Percentiles rank a stretch among this genome's conserved stretches.
Conservation (phyloP, 495 filamentous ascomycete species). For the Acidiella bohemica region DNA sequence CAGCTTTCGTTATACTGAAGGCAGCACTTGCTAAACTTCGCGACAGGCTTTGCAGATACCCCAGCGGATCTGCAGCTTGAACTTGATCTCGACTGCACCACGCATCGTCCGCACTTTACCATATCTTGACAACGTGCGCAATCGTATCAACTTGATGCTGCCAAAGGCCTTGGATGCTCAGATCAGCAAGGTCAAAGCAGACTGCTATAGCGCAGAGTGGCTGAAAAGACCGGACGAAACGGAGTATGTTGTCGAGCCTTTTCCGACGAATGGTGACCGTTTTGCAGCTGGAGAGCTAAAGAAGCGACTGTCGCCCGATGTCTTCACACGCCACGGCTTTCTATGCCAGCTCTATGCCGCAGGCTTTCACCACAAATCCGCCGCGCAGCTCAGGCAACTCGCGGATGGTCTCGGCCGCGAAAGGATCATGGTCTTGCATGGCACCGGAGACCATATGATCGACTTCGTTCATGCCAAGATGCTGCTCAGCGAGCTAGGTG, state of each 20-base stretch:
- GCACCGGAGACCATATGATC: constrained; percentile 62
- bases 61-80: constrained; percentile 47
- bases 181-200: constrained; percentile 39
- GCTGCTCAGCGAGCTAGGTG: constrained; percentile 31
- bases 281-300: constrained; percentile 62
- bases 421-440: constrained; percentile 62
- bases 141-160: constrained; percentile 50
- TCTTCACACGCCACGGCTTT: constrained; percentile 53
- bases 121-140: constrained; percentile 51
- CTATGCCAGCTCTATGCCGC: constrained; percentile 65
- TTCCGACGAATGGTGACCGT: constrained; percentile 62
- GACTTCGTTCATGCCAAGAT: constrained; percentile 40
- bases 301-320: constrained; percentile 43
- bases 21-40: too few species aligned
- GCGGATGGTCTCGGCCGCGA: constrained; percentile 54
- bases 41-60: constrained; percentile 46
- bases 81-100: constrained; percentile 60
- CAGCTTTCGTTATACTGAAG: not conserved
- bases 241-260: constrained; percentile 33
- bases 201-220: constrained; percentile 48
- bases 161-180: constrained; percentile 52
- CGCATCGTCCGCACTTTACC: constrained; percentile 48
- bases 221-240: constrained; percentile 48
- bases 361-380: constrained; percentile 61
- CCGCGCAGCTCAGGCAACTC: constrained; percentile 46